Conservation (phyloP, 2,329 filamentous ascomycete species). For the Lanzia echinophila region DNA sequence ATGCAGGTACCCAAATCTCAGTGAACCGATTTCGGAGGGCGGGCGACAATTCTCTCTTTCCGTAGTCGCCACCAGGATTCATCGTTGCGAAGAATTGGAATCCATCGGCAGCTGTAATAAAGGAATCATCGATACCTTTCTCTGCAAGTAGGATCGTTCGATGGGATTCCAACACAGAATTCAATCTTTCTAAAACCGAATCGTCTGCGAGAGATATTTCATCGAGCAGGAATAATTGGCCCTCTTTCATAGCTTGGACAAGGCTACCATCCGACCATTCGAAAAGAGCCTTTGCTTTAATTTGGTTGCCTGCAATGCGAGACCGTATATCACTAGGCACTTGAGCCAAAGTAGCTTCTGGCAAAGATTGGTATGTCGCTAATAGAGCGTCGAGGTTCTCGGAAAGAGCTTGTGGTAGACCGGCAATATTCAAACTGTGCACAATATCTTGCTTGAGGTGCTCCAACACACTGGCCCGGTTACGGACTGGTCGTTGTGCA, state of each 20-base stretch:
- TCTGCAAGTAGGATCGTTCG: conserved; percentile 85
- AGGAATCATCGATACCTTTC: conserved; percentile 80
- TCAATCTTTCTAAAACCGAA: conserved; percentile 90
- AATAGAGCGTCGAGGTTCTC: conserved; percentile 50
- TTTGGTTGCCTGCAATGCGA: conserved; percentile 40
- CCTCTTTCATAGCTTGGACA: conserved; percentile 86
- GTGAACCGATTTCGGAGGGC: conserved; percentile 95
- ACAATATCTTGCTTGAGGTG: conserved; percentile 56
- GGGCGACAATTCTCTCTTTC: conserved; percentile 93
- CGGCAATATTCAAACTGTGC: conserved; percentile 35
- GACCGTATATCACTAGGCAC: conserved; percentile 28
- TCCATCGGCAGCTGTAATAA: conserved; percentile 65
- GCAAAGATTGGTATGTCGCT: conserved; percentile 35
- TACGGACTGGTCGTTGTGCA: conserved; percentile 85
- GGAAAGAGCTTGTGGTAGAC: conserved; percentile 49
- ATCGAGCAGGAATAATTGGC: conserved; percentile 87
- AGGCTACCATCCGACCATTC: conserved; percentile 95
- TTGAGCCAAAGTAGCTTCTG: conserved; percentile 40
- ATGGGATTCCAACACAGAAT: conserved; percentile 89
- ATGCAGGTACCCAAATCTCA: conserved; percentile 92
- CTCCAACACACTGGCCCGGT: conserved; percentile 66
- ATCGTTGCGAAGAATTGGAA: conserved; percentile 98
- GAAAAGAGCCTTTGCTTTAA: conserved; percentile 77
- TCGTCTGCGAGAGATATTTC: conserved; percentile 98
- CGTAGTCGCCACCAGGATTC: conserved; percentile 98